These are phyloP conservation scores for Geotrichum restrictum DNA, from an alignment of 1,139 yeast species.

Conservation along the genomic window DNA sequence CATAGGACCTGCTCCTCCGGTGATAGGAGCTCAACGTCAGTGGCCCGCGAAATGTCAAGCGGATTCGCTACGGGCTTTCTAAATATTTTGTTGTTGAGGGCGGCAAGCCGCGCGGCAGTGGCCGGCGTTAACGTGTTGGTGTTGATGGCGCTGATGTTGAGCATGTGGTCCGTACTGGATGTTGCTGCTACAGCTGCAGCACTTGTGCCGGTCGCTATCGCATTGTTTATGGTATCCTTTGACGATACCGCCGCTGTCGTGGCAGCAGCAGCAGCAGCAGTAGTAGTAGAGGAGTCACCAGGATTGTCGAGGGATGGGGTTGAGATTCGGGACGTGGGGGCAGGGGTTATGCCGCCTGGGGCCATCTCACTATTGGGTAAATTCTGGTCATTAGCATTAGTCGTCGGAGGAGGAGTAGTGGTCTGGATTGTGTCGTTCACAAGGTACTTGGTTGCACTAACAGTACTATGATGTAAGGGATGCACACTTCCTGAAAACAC, in stretches of 20 bases:
- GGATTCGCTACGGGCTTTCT: slow-evolving; percentile 37
- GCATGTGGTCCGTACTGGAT: slow-evolving; percentile 2
- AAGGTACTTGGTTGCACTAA: slow-evolving; percentile 11
- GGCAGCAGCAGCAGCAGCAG: background rate
- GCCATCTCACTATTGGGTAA: background rate
- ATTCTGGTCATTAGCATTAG: slow-evolving; percentile 1
- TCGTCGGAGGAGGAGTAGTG: background rate
- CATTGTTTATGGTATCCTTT: background rate
- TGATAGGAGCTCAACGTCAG: slow-evolving; percentile 77
- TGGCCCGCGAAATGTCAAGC: slow-evolving; percentile 71
- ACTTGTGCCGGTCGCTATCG: slow-evolving; percentile 10
- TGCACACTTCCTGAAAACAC: slow-evolving; percentile 15
- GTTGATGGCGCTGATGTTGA: slow-evolving; percentile 17
- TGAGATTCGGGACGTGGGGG: background rate
- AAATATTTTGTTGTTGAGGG: slow-evolving; percentile 22
- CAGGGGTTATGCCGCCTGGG: background rate
- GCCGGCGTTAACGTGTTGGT: slow-evolving; percentile 21
- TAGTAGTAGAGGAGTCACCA: background rate
- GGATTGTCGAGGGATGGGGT: background rate
- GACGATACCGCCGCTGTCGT: slow-evolving; percentile 1
- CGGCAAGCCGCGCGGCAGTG: slow-evolving; percentile 17
- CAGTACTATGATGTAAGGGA: slow-evolving; percentile 17
- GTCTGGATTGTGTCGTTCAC: slow-evolving; percentile 8
- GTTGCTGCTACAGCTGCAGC: slow-evolving; percentile 20
- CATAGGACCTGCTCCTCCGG: slow-evolving; percentile 85